Base-by-base conservation (phyloP, 2,329 filamentous ascomycete genomes). In the Aspergillus chevalieri region DNA sequence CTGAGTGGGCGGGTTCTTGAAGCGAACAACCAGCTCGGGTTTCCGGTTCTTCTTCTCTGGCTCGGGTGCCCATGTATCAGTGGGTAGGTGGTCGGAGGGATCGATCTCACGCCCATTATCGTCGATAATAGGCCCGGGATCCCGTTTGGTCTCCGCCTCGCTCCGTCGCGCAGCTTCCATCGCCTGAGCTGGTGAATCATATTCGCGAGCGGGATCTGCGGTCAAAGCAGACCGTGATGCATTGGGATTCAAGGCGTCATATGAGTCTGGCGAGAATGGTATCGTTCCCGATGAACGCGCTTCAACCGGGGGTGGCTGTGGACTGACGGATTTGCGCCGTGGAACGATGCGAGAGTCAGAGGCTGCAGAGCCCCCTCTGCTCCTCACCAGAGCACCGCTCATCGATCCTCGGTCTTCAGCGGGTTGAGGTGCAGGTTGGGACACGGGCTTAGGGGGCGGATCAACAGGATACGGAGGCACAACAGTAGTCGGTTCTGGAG, bases 31-130 rank as follows among this genome's bases (percentile, higher is more conserved):
- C 22, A 76, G 70, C 43, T 75, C 74, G 19, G 74, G 69, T 65
- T 78, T 69, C 46, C 67, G 68, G 44, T 63, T 69, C 57, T 84
- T 85, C 36, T 75, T 75, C 54, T 83, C 80, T 2, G 82, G 82
- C 58, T 85, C 82, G 1, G 82, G 82, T 0, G 82, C 82, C 82
- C 82, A 85, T 2, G 80, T 81, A 53, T 83, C 78, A 3, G 82
- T 74, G 1, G 82, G 82, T 2, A 85, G 71, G 60, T 85, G 81
- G 61, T 85, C 82, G 0, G 81, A 83, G 4, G 82, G 82, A 64
- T 85, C 82, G 56, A 85, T 83, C 49, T 82, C 77, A 30, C 81
- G 75, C 14, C 82, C 82, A 60, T 83, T 79, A 59, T 81, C 81
- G 15, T 79, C 81, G 41, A 84, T 80, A 48, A 85, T 83, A 6